Conservation (phyloP, 2,329 filamentous ascomycete species). For the Cadophora malorum region DNA sequence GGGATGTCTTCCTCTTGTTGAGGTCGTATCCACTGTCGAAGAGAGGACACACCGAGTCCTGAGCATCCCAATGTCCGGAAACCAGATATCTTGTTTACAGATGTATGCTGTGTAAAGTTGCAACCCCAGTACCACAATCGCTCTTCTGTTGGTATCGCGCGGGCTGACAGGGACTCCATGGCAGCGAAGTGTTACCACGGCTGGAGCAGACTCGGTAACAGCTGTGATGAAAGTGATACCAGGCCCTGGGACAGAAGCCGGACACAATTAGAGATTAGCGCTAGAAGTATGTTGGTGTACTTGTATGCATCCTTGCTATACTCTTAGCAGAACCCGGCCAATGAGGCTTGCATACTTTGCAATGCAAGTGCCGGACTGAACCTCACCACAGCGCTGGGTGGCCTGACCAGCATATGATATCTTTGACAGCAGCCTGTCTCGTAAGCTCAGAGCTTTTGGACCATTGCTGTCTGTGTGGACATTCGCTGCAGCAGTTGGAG, state of each 20-base stretch:
- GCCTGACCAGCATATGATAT: background rate
- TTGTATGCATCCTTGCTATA: background rate
- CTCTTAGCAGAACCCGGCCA: background rate
- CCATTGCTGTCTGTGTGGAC: background rate
- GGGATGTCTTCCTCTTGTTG: background rate
- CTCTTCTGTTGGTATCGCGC: too few species aligned
- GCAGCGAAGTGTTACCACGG: background rate
- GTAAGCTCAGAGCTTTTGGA: background rate
- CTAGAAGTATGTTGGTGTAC: background rate
- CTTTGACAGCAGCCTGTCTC: background rate
- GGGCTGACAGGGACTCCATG: background rate
- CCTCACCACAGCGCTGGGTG: too few species aligned
- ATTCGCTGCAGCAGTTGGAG: too few species aligned
- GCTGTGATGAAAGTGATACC: background rate
- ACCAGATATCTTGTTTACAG: background rate
- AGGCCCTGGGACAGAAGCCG: background rate
- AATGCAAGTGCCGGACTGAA: background rate
- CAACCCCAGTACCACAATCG: background rate
- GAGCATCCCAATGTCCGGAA: background rate
- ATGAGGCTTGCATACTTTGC: background rate
- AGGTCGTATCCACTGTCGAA: background rate
- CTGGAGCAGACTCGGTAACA: background rate
- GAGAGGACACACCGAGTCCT: background rate
- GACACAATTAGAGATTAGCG: too few species aligned
- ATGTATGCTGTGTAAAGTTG: background rate